Evolutionary conservation across 768 basidiomycete genomes (phyloP), one percentile per base, ranked within the genome.

Genomic region (Naganishia randhawae): DNA sequence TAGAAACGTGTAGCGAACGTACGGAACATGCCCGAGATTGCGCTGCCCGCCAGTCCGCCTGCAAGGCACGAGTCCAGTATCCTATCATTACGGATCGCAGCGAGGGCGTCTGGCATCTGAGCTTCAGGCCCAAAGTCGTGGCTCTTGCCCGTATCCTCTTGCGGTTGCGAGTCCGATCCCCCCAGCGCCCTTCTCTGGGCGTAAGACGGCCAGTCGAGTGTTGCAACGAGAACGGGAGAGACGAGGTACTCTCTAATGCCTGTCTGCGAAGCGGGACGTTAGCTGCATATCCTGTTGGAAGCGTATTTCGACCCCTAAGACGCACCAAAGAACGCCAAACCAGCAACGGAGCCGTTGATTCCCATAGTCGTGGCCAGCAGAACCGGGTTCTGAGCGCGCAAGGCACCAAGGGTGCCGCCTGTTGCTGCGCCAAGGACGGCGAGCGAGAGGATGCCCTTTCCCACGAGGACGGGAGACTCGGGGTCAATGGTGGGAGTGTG

Each of bases 321-420:
- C 88, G 64, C 68, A 92, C 92, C 84, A 79, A 93, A 92, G 81
- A 93, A 93, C 0, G 86, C 84, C 10, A 85, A 83, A 7, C 89
- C 86, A 11, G 85, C 87, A 19, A 91, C 81, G 27, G 86, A 86
- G 52, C 87, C 86, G 75, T 92, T 92, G 25, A 89, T 70, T 19
- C 86, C 87, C 67, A 91, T 85, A 41, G 86, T 84, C 13, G 84
- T 73, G 33, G 87, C 84, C 22, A 87, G 77, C 10, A 84, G 73
- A 5, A 82, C 82, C 81, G 81, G 83, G 48, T 84, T 83, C 67
- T 83, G 83, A 14, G 85, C 80, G 71, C 81, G 83, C 32, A 85
- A 71, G 41, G 86, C 76, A 33, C 82, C 84, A 69, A 84, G 82
- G 2, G 83, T 74, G 16, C 82, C 83, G 48, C 82, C 81, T 16